Conservation (phyloP, 164 flowering plant genomes). For the Paratinospora sagittata region DNA sequence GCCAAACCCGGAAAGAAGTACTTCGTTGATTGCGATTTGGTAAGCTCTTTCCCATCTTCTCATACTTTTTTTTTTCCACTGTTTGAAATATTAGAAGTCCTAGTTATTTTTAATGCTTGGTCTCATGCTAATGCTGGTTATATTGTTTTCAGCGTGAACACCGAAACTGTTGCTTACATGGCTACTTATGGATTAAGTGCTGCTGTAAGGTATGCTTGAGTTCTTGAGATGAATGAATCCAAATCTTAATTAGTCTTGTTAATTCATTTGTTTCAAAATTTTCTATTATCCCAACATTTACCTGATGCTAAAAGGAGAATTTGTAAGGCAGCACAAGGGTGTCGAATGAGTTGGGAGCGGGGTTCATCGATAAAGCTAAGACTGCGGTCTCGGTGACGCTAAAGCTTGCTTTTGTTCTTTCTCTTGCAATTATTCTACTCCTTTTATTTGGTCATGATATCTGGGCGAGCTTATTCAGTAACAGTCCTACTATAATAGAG, state of each 20-base stretch:
- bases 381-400: conserved; percentile 59
- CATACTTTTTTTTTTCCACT: background rate
- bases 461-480: conserved; percentile 72
- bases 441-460: conserved; percentile 54
- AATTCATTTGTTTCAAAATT: background rate
- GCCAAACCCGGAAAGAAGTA: conserved; percentile 57
- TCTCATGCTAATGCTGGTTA: too few species aligned
- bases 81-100: too few species aligned
- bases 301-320: background rate
- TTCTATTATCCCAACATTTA: background rate
- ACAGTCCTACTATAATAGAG: conserved; percentile 32
- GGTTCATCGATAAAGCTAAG: conserved; percentile 50
- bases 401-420: conserved; percentile 56
- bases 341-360: conserved; percentile 85
- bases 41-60: conserved; percentile 16
- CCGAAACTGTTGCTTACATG: conserved; percentile 74
- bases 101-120: background rate
- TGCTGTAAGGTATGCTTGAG: conserved; percentile 68
- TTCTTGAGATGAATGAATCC: background rate
- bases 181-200: conserved; percentile 79
- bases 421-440: conserved; percentile 32
- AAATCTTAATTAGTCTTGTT: background rate
- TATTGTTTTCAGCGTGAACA: conserved; percentile 58
- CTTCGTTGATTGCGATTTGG: conserved; percentile 94
- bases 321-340: conserved; percentile 66